Evolutionary conservation across 1,284 basidiomycete genomes (phyloP).

Genomic region (Sphagnurus paluster): DNA sequence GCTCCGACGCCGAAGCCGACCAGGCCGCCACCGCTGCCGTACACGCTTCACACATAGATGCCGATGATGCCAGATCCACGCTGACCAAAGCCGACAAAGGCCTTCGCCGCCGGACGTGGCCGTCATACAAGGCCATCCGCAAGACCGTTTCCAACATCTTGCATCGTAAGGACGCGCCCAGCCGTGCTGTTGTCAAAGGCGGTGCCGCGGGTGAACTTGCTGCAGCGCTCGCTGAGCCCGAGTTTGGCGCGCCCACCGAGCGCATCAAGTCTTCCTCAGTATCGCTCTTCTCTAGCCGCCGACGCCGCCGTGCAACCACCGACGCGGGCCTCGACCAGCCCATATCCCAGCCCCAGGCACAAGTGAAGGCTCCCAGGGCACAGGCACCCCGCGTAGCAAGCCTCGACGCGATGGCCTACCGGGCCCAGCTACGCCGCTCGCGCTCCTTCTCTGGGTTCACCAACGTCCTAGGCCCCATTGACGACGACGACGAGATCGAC

Average conservation of each 20-base stretch:
- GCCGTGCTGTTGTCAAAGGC: neutral
- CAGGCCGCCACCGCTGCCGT: neutral
- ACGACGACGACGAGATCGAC: conserved; percentile 14
- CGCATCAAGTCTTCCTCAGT: conserved; percentile 14
- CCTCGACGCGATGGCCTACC: neutral
- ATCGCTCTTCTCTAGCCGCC: conserved; percentile 8
- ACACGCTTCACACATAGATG: neutral
- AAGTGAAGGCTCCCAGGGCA: too few species aligned
- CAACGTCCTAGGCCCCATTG: conserved; percentile 10
- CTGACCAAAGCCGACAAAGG: neutral
- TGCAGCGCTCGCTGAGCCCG: neutral
- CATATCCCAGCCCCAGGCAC: too few species aligned
- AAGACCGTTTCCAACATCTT: conserved; percentile 16
- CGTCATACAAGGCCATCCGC: conserved; percentile 15
- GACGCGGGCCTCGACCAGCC: neutral
- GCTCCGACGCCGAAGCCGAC: conserved; percentile 9
- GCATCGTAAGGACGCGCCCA: conserved; percentile 13
- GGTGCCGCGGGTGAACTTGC: neutral
- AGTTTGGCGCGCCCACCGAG: neutral
- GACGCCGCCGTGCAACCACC: conserved; percentile 2
- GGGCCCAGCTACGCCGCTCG: conserved; percentile 12
- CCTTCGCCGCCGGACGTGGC: conserved; percentile 15
- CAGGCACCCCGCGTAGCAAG: too few species aligned
- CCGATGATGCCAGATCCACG: neutral
- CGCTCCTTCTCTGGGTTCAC: conserved; percentile 18